Conservation (phyloP, 1,139 yeast genomes). For the Debaryomycetaceae sp. region DNA sequence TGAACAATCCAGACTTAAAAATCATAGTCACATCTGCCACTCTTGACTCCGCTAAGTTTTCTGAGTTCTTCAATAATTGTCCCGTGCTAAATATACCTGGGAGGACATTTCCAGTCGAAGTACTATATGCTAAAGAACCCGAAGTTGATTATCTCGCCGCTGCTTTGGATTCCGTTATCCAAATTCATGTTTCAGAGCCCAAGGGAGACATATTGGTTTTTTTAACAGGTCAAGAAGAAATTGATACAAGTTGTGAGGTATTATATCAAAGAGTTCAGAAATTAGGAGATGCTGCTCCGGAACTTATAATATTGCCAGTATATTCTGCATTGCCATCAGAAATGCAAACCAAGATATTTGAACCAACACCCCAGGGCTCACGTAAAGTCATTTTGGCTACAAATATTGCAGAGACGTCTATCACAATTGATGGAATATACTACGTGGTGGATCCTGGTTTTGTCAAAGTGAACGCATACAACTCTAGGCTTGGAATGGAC, state of each 20-base stretch:
- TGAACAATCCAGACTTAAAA: constrained; percentile 68
- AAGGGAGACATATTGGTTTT: constrained; percentile 83
- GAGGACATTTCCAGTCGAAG: constrained; percentile 83
- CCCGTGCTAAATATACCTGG: constrained; percentile 87
- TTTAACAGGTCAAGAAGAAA: constrained; percentile 90
- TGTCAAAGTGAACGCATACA: constrained; percentile 74
- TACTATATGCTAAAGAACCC: constrained; percentile 72
- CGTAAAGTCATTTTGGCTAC: constrained; percentile 77
- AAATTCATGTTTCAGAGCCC: constrained; percentile 75
- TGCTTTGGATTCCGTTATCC: constrained; percentile 74
- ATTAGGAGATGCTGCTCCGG: constrained; percentile 61
- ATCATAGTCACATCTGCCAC: constrained; percentile 92
- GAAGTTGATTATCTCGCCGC: constrained; percentile 84
- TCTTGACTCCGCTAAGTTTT: constrained; percentile 78
- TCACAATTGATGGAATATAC: constrained; percentile 74
- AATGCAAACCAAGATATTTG: constrained; percentile 68
- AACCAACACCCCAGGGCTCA: constrained; percentile 67
- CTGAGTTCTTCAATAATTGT: constrained; percentile 70
- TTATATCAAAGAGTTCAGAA: constrained; percentile 63
- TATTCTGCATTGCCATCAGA: constrained; percentile 78
- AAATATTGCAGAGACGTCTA: constrained; percentile 78
- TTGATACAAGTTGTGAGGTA: constrained; percentile 84
- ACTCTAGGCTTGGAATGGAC: constrained; percentile 76
- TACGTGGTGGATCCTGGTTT: constrained; percentile 82
- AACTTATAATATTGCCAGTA: constrained; percentile 79